Base-by-base conservation (phyloP, 2,329 filamentous ascomycete species). In the Xylaria sp. region DNA sequence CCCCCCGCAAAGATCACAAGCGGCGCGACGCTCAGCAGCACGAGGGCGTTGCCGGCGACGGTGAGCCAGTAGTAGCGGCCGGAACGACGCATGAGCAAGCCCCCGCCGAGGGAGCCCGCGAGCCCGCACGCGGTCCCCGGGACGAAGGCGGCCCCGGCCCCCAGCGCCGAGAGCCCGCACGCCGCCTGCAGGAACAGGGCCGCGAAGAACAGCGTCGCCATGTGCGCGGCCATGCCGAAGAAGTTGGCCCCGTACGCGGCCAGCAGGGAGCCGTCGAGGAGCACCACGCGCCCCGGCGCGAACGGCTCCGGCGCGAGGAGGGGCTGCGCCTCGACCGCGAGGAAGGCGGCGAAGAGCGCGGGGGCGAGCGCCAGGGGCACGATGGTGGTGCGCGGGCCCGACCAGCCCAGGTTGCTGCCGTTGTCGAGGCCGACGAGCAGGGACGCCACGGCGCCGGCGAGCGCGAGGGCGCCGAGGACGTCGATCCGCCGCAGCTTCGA, bases 101-200 rank as follows among this genome's bases (percentile, higher is more conserved):
- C 90, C 5, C 81, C 80, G 37, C 80, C 76, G 2, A 93, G 73
- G 2, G 85, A 89, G 2, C 88, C 88, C 2, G 70, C 68, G 2
- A 92, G 88, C 21, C 81, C 82, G 4, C 75, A 74, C 2, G 86
- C 39, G 59, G 90, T 88, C 49, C 78, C 78, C 0, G 90, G 89
- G 26, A 93, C 74, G 17, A 93, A 78, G 29, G 85, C 75, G 1
- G 88, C 55, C 1, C 89, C 89, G 3, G 88, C 83, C 49, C 77
- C 70, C 0, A 86, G 85, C 1, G 90, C 86, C 3, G 79, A 81
- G 20, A 85, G 73, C 4, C 83, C 84, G 45, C 87, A 77, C 1
- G 88, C 86, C 4, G 87, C 89, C 71, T 93, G 90, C 72, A 89
- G 90, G 71, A 88, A 91, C 2, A 93, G 76, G 1, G 90, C 88